phyloP scores from a whole-genome alignment of 805 yeast genomes.

The Pichia pseudocactophila region DNA sequence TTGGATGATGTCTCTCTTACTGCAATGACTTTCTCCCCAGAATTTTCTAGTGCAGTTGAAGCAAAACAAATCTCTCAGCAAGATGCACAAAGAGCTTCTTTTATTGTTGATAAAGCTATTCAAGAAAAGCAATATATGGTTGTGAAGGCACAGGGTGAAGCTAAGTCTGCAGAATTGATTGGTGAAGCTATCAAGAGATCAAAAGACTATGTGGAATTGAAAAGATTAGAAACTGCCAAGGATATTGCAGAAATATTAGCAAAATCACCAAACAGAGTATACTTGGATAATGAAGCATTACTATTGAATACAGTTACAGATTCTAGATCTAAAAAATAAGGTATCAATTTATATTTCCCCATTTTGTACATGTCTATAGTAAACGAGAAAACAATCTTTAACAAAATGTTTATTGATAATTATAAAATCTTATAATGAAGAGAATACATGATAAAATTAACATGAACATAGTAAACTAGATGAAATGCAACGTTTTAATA shows the following conservation, averaged over 20 bases:
- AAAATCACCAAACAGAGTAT: slow-evolving; percentile 81
- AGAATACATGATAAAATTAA: background rate
- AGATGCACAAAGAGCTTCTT: slow-evolving; percentile 98
- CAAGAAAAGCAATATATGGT: slow-evolving; percentile 97
- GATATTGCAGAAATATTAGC: slow-evolving; percentile 87
- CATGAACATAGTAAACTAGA: background rate
- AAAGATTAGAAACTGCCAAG: slow-evolving; percentile 93
- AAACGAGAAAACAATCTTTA: too few relatives aligned
- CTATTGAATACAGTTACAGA: slow-evolving; percentile 83
- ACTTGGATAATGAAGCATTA: slow-evolving; percentile 86
- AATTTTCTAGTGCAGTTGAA: slow-evolving; percentile 94
- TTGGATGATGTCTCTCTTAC: slow-evolving; percentile 96
- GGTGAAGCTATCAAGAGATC: slow-evolving; percentile 99
- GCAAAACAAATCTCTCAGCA: slow-evolving; percentile 99
- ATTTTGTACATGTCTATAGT: background rate
- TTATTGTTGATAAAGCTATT: slow-evolving; percentile 90
- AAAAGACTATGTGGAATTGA: slow-evolving; percentile 90
- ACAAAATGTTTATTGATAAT: too few relatives aligned
- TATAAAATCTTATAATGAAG: background rate
- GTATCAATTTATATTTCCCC: background rate
- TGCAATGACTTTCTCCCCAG: slow-evolving; percentile 95
- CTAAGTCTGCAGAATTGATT: slow-evolving; percentile 92
- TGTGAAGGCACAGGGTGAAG: slow-evolving; percentile 97
- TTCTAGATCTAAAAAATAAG: slow-evolving; percentile 40
- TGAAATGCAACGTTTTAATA: background rate